phyloP scores from a whole-genome alignment of 345 rosid species.

The Rhizophora mangle region DNA sequence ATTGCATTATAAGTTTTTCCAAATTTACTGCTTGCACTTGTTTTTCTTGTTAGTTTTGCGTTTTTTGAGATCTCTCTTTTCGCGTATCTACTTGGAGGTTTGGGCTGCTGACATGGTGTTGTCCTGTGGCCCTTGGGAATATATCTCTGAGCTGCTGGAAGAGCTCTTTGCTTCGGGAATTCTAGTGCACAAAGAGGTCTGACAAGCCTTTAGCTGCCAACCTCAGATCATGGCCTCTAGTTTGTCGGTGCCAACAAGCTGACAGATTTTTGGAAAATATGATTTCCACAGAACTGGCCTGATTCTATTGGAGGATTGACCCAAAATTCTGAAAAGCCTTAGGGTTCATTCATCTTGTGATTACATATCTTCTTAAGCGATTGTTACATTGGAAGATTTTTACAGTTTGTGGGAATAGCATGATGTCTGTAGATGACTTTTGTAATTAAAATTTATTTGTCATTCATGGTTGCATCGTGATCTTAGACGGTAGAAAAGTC shows the following conservation, averaged over 20 bases:
- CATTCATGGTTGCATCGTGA: too few relatives aligned
- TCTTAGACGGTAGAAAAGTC: too few relatives aligned
- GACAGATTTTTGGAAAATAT: slow-evolving; percentile 2
- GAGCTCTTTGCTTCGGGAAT: slow-evolving; percentile 11
- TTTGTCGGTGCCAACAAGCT: background rate
- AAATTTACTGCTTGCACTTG: background rate
- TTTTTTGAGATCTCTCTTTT: background rate
- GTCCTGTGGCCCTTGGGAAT: slow-evolving; percentile 12
- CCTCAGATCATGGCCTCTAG: background rate
- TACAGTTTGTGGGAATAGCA: too few relatives aligned
- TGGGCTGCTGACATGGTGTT: slow-evolving; percentile 6
- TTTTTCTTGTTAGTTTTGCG: background rate
- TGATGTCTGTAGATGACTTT: too few relatives aligned
- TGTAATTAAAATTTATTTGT: too few relatives aligned
- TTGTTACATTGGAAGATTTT: too few relatives aligned
- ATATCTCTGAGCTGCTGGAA: slow-evolving; percentile 15
- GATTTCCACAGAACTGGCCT: background rate
- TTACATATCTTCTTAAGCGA: background rate
- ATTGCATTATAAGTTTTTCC: background rate
- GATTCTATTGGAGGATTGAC: slow-evolving; percentile 5
- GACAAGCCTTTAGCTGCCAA: slow-evolving; percentile 21
- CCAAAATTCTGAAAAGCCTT: background rate
- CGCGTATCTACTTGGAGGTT: slow-evolving; percentile 3
- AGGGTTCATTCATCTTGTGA: background rate
- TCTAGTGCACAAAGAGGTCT: background rate